A percentile compares a stretch with the other conserved stretches of the same genome.
Evolutionary conservation across 257 asterid species (phyloP).

Genomic region (Ilex asprella): DNA sequence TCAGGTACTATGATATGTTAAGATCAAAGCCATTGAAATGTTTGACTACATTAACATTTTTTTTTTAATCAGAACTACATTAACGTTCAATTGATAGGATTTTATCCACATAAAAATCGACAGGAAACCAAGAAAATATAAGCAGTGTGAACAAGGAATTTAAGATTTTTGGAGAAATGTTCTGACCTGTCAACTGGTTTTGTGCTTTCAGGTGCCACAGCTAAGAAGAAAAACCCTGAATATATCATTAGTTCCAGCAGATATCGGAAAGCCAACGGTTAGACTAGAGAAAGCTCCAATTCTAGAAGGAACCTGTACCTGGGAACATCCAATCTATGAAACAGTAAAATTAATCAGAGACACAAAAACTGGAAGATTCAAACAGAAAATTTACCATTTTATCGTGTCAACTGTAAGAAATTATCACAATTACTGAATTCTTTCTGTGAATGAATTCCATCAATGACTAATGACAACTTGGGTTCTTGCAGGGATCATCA

Average conservation of each 20-base stretch:
- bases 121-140: too few species aligned
- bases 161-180: background rate
- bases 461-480: too few species aligned
- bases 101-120: too few species aligned
- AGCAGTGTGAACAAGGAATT: too few species aligned
- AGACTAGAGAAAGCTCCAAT: slow-evolving; percentile 65
- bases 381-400: slow-evolving; percentile 69
- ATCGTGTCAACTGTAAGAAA: slow-evolving; percentile 67
- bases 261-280: slow-evolving; percentile 78
- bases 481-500: slow-evolving; percentile 66
- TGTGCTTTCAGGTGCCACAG: slow-evolving; percentile 64
- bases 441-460: too few species aligned
- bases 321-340: slow-evolving; percentile 81
- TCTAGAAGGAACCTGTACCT: slow-evolving; percentile 68
- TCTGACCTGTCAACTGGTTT: slow-evolving; percentile 16
- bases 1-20: slow-evolving; percentile 37
- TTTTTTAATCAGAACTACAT: background rate
- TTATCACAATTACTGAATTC: too few species aligned
- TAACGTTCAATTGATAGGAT: too few species aligned
- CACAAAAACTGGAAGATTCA: slow-evolving; percentile 59
- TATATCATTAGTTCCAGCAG: slow-evolving; percentile 86
- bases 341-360: slow-evolving; percentile 70
- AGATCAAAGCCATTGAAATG: background rate
- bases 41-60: background rate
- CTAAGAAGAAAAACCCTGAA: slow-evolving; percentile 67